Base-by-base conservation (phyloP, 1,284 basidiomycete species). In the Phylloboletellus chloephorus region DNA sequence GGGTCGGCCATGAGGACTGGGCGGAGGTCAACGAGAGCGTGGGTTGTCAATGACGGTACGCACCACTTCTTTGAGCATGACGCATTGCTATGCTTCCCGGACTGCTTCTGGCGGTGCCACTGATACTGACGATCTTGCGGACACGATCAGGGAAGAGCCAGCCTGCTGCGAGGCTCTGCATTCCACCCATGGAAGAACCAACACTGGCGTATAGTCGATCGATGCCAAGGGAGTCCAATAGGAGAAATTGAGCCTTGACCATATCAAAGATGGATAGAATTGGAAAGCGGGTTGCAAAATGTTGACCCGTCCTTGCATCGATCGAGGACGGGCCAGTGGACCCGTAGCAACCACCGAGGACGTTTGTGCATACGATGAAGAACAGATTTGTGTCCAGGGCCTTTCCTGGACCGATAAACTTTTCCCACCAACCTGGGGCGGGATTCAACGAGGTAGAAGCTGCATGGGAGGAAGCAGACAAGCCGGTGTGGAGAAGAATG, bases 1-100 rank as follows among this genome's bases (percentile, higher is more conserved):
- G 95, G 95, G 65, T 99, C 95, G 5, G 93, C 85, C 95, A 98
- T 99, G 39, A 99, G 78, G 9, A 98, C 95, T 92, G 20, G 31
- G 35, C n/a, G 44, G 41, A 41, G 19, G 49, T 47, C 20, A 48
- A 30, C 29, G 19, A 9, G 22, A 28, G 19, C 31, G 39, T 5
- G 11, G 16, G 8, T 2, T 2, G 44, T 19, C 33, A 24, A 23
- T 12, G 31, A 32, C 28, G 41, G 36, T 42, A 64, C 84, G 56
- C 54, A 90, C 90, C 90, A 66, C 88, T 94, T 57, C 95, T 67
- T 64, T 99, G 95, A 1, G 95, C 94, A 64, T 86, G 96, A 25
- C 95, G 78, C 82, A 98, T 91, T 2, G 96, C 95, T 45, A 98
- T 85, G 46, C 89, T 90, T 15, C 88, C 82, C 3, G 96, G 88